Percentiles rank a stretch among this genome's conserved stretches.
Conservation (phyloP, 768 basidiomycete species). For the Harrya chromipes region DNA sequence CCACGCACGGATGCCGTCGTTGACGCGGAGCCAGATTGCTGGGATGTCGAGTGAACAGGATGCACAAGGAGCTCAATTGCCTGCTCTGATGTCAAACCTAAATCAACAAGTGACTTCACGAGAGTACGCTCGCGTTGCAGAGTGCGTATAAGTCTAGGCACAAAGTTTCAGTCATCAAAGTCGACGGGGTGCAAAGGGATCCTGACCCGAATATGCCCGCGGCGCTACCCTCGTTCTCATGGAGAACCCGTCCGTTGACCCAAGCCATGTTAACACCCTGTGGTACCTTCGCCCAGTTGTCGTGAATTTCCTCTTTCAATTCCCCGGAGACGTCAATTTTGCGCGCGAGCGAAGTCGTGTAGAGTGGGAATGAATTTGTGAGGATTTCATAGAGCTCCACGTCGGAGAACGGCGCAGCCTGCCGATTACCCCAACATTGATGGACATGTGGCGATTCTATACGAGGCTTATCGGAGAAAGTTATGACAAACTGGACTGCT, state of each 20-base stretch:
- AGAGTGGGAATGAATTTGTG: constrained; percentile 87
- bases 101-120: constrained; percentile 53
- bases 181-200: background rate
- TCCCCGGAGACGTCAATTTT: constrained; percentile 53
- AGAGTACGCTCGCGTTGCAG: constrained; percentile 68
- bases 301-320: constrained; percentile 52
- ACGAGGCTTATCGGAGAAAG: constrained; percentile 51
- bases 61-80: constrained; percentile 76
- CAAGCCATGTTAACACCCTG: constrained; percentile 61
- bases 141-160: constrained; percentile 56
- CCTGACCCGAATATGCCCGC: constrained; percentile 49
- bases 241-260: constrained; percentile 73
- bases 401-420: constrained; percentile 12
- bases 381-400: constrained; percentile 51
- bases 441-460: constrained; percentile 24
- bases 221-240: constrained; percentile 63
- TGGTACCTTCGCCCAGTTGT: constrained; percentile 52
- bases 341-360: constrained; percentile 70
- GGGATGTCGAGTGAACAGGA: constrained; percentile 49
- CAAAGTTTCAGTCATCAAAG: constrained; percentile 5
- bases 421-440: constrained; percentile 20
- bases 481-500: constrained; percentile 69
- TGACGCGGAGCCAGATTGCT: constrained; percentile 32
- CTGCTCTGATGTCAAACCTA: constrained; percentile 62
- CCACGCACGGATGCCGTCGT: background rate